These are phyloP conservation scores for Daedalea quercina DNA, from an alignment of 768 basidiomycete species.

Conservation along the genomic window DNA sequence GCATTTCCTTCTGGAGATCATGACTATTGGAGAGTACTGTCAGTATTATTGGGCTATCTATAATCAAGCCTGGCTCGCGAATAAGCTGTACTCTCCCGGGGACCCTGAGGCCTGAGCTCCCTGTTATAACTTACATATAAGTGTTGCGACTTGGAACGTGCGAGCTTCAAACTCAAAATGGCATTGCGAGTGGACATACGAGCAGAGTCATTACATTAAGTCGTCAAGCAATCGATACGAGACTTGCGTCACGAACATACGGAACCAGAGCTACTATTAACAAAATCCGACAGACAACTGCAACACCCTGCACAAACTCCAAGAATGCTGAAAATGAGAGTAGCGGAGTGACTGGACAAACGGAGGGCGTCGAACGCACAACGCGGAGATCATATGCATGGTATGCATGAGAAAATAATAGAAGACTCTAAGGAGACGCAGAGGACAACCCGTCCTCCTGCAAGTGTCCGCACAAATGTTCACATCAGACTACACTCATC, in stretches of 20 bases:
- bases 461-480: not conserved
- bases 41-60: no score
- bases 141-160: no score
- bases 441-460: not conserved
- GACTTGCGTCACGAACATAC: not conserved
- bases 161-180: no score
- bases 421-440: not conserved
- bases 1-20: no score
- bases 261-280: not conserved
- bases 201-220: not conserved
- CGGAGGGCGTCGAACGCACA: not conserved
- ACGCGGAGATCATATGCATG: not conserved
- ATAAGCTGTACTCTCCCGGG: no score
- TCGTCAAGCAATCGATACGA: not conserved
- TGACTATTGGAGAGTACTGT: no score
- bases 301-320: slow-evolving; percentile 3
- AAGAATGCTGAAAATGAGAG: not conserved
- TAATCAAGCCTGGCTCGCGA: no score
- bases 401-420: not conserved
- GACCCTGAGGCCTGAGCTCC: no score
- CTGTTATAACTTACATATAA: no score
- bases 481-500: not conserved
- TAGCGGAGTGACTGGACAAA: not conserved
- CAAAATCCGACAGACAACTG: slow-evolving; percentile 1
- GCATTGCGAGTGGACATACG: not conserved